A percentile compares a stretch with the other conserved stretches of the same genome.
These are phyloP conservation scores for Blastocystis sp. DNA, from an alignment of 352 stramenopile species.

Conservation along the genomic window DNA sequence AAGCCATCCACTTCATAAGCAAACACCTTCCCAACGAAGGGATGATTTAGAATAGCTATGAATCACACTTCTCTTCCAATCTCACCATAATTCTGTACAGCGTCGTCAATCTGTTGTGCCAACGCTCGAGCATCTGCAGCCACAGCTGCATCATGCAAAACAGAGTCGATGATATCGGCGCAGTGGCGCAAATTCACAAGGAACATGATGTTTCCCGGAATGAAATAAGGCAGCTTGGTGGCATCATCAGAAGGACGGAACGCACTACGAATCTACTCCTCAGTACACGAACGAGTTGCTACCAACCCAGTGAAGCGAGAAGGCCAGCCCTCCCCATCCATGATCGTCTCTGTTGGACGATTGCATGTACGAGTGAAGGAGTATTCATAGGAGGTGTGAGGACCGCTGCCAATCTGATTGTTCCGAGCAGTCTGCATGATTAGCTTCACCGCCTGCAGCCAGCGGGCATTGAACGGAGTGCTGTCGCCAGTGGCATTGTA, in stretches of 20 bases:
- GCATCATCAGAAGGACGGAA: constrained; percentile 66
- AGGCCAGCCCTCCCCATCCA: constrained; percentile 63
- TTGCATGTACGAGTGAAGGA: constrained; percentile 63
- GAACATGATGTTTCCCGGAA: constrained; percentile 66
- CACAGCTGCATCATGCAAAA: neutral
- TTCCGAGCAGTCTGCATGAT: constrained; percentile 61
- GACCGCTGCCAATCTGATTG: constrained; percentile 57
- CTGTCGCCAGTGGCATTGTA: constrained; percentile 50
- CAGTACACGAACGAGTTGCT: neutral
- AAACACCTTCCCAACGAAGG: constrained; percentile 51
- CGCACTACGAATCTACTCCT: constrained; percentile 59
- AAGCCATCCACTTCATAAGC: constrained; percentile 71
- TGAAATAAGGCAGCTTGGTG: constrained; percentile 63
- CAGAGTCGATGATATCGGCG: neutral
- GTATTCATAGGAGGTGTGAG: constrained; percentile 61
- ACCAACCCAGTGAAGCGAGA: constrained; percentile 61
- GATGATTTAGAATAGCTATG: constrained; percentile 60
- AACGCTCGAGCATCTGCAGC: constrained; percentile 45
- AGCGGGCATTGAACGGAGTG: constrained; percentile 60
- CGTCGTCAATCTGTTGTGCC: constrained; percentile 62
- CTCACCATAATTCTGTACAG: constrained; percentile 54
- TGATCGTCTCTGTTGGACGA: constrained; percentile 63
- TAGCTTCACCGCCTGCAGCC: constrained; percentile 62
- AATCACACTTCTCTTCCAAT: neutral
- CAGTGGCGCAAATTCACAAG: constrained; percentile 61